Conservation (phyloP, 768 basidiomycete species). For the Russula sp. region DNA sequence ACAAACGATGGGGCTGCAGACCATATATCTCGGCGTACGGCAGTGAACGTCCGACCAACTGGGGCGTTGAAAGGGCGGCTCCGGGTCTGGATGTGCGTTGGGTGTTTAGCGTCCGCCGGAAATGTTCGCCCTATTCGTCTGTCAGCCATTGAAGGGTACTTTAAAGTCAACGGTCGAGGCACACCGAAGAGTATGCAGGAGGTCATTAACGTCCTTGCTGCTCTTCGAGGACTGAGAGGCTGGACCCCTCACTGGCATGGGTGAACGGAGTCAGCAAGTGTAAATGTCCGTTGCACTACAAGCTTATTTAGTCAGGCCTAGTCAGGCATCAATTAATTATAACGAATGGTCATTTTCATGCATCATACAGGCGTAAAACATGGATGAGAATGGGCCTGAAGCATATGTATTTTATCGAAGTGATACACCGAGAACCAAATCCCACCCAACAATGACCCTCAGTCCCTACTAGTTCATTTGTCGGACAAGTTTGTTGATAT, state of each 20-base stretch:
- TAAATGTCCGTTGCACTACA: not conserved
- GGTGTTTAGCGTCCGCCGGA: conserved; percentile 59
- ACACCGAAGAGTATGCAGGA: conserved; percentile 54
- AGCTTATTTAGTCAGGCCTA: not conserved
- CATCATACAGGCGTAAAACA: conserved; percentile 17
- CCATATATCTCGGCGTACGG: conserved; percentile 29
- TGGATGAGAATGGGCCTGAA: conserved; percentile 26
- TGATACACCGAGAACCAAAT: conserved; percentile 31
- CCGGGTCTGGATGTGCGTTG: conserved; percentile 32
- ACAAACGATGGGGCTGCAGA: conserved; percentile 5
- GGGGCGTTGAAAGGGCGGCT: not conserved
- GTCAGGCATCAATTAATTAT: not conserved
- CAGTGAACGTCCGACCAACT: conserved; percentile 17
- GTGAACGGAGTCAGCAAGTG: not conserved
- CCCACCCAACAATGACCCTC: conserved; percentile 19
- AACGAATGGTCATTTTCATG: conserved; percentile 10
- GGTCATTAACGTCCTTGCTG: conserved; percentile 42
- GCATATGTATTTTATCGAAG: conserved; percentile 35
- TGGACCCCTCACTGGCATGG: conserved; percentile 4
- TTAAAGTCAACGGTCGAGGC: conserved; percentile 11
- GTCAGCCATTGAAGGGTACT: conserved; percentile 7
- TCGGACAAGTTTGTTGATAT: conserved; percentile 97
- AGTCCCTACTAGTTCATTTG: conserved; percentile 72
- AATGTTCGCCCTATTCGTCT: conserved; percentile 62
- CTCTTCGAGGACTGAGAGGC: conserved; percentile 3